A percentile compares a stretch with the other conserved stretches of the same genome.
Evolutionary conservation across 192 early-diverging fungal genomes (phyloP).

Genomic region (Coemansia sp.): DNA sequence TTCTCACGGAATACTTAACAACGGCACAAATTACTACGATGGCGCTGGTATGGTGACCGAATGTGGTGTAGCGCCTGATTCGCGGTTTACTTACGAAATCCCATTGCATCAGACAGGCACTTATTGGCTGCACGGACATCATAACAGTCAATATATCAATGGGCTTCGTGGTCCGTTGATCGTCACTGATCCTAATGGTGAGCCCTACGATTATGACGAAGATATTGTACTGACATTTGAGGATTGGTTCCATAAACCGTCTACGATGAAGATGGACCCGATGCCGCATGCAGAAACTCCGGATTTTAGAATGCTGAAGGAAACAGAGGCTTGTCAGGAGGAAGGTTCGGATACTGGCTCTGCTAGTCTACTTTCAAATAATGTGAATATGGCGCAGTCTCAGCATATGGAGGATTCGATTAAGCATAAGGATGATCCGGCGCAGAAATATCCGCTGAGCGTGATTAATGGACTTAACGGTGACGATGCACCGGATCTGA

Average conservation of each 20-base stretch:
- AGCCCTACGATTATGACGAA: constrained; percentile 66
- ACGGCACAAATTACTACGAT: constrained; percentile 69
- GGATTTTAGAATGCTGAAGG: neutral
- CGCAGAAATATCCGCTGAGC: constrained; percentile 40
- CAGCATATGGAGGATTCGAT: neutral
- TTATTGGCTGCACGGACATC: constrained; percentile 82
- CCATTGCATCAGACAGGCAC: constrained; percentile 72
- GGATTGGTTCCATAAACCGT: constrained; percentile 66
- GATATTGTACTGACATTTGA: constrained; percentile 67
- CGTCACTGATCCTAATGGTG: constrained; percentile 59
- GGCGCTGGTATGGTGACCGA: constrained; percentile 71
- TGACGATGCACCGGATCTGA: constrained; percentile 53
- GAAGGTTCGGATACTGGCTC: neutral
- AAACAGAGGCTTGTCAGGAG: neutral
- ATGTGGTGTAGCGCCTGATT: constrained; percentile 68
- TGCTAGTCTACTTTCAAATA: neutral
- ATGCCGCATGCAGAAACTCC: neutral
- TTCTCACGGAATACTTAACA: constrained; percentile 78
- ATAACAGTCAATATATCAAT: constrained; percentile 72
- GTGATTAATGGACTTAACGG: constrained; percentile 61
- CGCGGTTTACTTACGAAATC: constrained; percentile 67
- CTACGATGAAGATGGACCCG: constrained; percentile 5
- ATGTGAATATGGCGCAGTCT: constrained; percentile 1
- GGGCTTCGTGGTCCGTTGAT: constrained; percentile 74
- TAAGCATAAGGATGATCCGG: constrained; percentile 1